Evolutionary conservation across 352 stramenopile genomes (phyloP).

Genomic region (Pythium rhizo-oryzae): DNA sequence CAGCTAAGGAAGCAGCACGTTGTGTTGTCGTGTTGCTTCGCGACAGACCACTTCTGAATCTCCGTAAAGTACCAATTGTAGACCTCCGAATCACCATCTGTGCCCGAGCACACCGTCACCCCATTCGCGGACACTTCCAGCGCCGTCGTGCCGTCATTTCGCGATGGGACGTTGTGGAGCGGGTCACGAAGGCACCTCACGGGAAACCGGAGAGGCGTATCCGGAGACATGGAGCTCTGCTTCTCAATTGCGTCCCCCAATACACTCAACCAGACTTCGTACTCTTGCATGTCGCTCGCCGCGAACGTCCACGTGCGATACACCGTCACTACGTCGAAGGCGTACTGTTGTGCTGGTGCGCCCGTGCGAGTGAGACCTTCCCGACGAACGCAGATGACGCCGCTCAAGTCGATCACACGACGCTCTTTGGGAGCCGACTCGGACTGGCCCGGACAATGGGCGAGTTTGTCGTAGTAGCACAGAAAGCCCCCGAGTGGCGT

Average conservation of each 20-base stretch:
- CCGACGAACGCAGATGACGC: constrained; percentile 64
- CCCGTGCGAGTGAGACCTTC: constrained; percentile 36
- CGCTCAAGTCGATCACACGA: constrained; percentile 66
- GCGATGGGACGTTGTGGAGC: constrained; percentile 33
- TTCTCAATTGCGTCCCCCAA: constrained; percentile 60
- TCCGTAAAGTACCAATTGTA: constrained; percentile 83
- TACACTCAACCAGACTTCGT: constrained; percentile 61
- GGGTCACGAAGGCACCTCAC: constrained; percentile 48
- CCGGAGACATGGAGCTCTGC: constrained; percentile 51
- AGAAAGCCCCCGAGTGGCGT: constrained; percentile 66
- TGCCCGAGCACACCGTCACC: constrained; percentile 50
- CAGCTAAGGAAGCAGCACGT: constrained; percentile 68
- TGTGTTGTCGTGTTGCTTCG: constrained; percentile 48
- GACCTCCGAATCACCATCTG: constrained; percentile 48
- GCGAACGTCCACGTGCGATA: constrained; percentile 81
- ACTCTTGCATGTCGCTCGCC: constrained; percentile 44
- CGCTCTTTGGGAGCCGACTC: constrained; percentile 51
- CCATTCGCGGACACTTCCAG: constrained; percentile 66
- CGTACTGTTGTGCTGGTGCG: constrained; percentile 25
- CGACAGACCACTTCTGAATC: constrained; percentile 76
- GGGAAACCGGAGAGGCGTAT: constrained; percentile 49
- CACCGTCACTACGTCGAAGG: constrained; percentile 75
- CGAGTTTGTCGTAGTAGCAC: constrained; percentile 75
- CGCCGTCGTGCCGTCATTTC: constrained; percentile 45
- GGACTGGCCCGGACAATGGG: constrained; percentile 58